phyloP scores from a whole-genome alignment of 2,329 filamentous ascomycete species.

The Aspergillus latus region DNA sequence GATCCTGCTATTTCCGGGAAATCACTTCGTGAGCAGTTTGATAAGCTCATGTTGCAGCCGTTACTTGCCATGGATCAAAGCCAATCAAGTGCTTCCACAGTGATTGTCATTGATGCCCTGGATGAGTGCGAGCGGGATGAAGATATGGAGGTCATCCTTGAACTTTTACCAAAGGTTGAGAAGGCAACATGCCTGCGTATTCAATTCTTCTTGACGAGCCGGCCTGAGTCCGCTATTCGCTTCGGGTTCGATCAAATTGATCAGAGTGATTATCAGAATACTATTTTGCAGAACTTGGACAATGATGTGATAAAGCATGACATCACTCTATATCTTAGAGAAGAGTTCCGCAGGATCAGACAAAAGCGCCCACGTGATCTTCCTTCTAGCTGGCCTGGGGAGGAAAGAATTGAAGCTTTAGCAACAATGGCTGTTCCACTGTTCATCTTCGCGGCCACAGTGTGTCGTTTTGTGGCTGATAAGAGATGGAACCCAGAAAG shows the following conservation, averaged over 20 bases:
- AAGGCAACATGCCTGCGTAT: neutral
- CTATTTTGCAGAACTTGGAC: slow-evolving; percentile 1
- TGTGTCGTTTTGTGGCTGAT: slow-evolving; percentile 10
- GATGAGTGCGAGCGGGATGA: neutral
- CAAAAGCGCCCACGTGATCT: neutral
- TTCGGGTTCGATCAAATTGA: slow-evolving; percentile 4
- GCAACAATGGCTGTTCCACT: slow-evolving; percentile 9
- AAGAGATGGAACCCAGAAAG: neutral
- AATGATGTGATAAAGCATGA: slow-evolving; percentile 4
- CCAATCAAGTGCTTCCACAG: too few species aligned
- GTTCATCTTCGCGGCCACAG: slow-evolving; percentile 13
- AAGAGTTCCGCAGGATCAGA: neutral
- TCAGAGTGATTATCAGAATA: neutral
- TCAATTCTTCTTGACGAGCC: slow-evolving; percentile 2
- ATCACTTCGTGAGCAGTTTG: slow-evolving; percentile 27
- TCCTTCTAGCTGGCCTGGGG: slow-evolving; percentile 5
- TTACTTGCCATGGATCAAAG: slow-evolving; percentile 8
- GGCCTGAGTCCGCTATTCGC: neutral
- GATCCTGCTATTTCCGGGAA: slow-evolving; percentile 25
- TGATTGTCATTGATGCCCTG: neutral
- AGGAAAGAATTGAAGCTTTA: slow-evolving; percentile 1
- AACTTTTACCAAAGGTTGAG: neutral
- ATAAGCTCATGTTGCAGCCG: slow-evolving; percentile 27
- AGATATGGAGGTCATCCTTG: neutral
- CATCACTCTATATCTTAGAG: slow-evolving; percentile 6